Base-by-base conservation (phyloP, 1,284 basidiomycete genomes). In the Earliella scabrosa region DNA sequence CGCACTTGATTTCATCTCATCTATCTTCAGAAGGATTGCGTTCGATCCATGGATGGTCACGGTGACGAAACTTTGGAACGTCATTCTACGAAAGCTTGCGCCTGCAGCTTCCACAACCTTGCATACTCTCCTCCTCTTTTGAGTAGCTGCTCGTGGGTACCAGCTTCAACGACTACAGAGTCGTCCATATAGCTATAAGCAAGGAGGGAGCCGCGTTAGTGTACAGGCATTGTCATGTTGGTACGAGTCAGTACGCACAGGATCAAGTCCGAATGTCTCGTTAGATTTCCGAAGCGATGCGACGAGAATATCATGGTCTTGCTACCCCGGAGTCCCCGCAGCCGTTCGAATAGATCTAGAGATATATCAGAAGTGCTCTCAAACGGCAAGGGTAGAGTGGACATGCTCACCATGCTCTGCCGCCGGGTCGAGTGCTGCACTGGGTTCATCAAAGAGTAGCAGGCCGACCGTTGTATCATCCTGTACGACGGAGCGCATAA, bases 381-480 rank as follows among this genome's bases (percentile, higher is more conserved):
- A 31, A 31, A 31, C 13, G 29, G n/a, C n/a, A n/a, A n/a, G n/a
- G n/a, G n/a, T n/a, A 31, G 29, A 31, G 6, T 31, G 7, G 29
- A 31, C n/a, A n/a, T n/a, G 18, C 39, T 40, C 11, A 40, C 83
- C 83, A 58, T 90, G 87, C 64, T 92, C 90, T 9, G 88, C 88
- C 7, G 78, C 80, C 2, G 89, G 88, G 67, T 91, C 89, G 34
- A 90, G 73, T 50, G 86, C 85, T 3, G 87, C 86, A 34, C 87
- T 89, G 0, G 90, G 90, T 63, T 92, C 90, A 60, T 92, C 90
- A 63, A 91, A 91, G 7, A 90, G 75, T 48, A 91, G 68, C 27
- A 92, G 71, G 0, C 88, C 87, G 16, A 89, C 82, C 2, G 68
- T 61, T 11, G 70, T 56, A 47, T 77, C 76, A 34, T 83, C 81